Evolutionary conservation across 2,329 filamentous ascomycete species (phyloP), one percentile per base, ranked within the genome.

Genomic region (Talaromyces atroroseus): DNA sequence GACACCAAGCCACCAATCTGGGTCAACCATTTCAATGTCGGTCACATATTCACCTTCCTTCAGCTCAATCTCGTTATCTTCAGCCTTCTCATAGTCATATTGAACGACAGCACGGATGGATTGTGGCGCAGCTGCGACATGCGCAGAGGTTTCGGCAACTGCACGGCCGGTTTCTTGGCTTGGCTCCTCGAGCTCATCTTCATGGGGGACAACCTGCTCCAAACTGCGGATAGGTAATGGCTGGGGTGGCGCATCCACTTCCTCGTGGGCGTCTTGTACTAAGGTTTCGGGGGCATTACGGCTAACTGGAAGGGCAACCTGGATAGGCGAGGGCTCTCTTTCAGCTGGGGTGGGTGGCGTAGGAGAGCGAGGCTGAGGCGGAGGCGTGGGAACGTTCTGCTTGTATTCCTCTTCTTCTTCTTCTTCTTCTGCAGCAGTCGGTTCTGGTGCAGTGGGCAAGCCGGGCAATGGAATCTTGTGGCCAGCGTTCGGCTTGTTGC

Each of bases 1-100:
- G 63, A 88, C 89, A 45, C 95, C 94, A 82, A 96, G 88, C 94
- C 94, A 99, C 94, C 94, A 99, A 70, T 99, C 92, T 52, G 95
- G 88, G 65, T 97, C 94, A 2, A 99, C 90, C 89, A 95, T 95
- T 61, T 97, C 90, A 66, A 99, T 96, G 69, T 96, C 87, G 23
- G 83, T 91, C 38, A 99, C 87, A 61, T 86, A 83, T 66, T 96
- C 89, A 60, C 92, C 92, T 74, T 99, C 94, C 24, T 83, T 80
- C 18, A 99, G 81, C 62, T 96, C 91, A 57, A 99, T 83, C 75
- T 99, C 94, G 67, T 99, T 99, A 63, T 96, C 92, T 72, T 99
- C 94, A 1, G 91, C 91, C 76, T 95, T 96, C 66, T 96, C 92
- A 68, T 99, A 99, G 70, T 99, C 94, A 70, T 94, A 99, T 66